Evolutionary conservation across 2,329 filamentous ascomycete species (phyloP).

Genomic region (Sporothrix curviconia): DNA sequence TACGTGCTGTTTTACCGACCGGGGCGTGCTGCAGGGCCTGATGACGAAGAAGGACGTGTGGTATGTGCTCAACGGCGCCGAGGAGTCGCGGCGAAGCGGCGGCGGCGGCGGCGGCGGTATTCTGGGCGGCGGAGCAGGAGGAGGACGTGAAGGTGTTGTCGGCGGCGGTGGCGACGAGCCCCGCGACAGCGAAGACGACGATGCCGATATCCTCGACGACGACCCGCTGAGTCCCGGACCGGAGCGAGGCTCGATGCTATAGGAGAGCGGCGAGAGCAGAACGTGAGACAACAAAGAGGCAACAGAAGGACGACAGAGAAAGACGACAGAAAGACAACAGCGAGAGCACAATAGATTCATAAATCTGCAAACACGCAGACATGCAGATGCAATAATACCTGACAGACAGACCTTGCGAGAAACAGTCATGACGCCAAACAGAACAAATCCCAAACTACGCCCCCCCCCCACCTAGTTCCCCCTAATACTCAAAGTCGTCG

Average conservation of each 20-base stretch:
- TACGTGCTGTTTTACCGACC: constrained; percentile 84
- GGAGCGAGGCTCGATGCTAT: constrained; percentile 13
- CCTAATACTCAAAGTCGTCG: constrained; percentile 93
- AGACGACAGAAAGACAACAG: neutral
- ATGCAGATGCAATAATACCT: neutral
- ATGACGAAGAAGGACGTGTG: constrained; percentile 97
- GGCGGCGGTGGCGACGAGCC: no score
- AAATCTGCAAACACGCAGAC: no score
- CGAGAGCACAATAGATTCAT: neutral
- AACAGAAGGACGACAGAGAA: neutral
- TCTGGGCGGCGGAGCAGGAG: constrained; percentile 11
- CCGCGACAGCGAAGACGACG: no score
- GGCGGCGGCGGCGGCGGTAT: constrained; percentile 50
- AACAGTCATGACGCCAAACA: neutral
- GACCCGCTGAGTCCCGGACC: constrained; percentile 25
- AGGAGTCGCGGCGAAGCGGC: constrained; percentile 47
- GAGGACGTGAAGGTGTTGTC: constrained; percentile 12
- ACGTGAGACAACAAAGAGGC: neutral
- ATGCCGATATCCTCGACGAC: constrained; percentile 24
- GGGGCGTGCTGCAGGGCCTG: constrained; percentile 73
- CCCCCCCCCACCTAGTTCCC: neutral
- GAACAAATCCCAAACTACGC: neutral
- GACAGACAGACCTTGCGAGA: no score
- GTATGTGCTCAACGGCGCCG: constrained; percentile 78
- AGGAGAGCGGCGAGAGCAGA: neutral